Evolutionary conservation across 352 stramenopile genomes (phyloP).

Genomic region (Halophytophthora batemanensis): DNA sequence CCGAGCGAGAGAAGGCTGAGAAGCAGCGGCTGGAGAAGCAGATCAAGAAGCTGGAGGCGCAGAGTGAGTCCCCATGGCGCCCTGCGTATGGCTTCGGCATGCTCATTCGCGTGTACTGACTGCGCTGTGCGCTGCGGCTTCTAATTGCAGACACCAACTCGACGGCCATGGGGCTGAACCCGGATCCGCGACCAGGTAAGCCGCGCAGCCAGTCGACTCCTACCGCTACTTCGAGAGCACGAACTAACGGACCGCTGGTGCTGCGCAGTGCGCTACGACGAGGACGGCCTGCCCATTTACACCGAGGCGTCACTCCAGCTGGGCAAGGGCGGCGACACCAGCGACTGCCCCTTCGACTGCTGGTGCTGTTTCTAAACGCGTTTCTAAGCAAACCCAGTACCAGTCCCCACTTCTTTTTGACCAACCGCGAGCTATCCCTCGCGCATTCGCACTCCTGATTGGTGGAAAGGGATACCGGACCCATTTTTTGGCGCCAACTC

Average conservation of each 20-base stretch:
- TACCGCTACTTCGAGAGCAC: conserved; percentile 1
- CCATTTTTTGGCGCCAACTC: no score
- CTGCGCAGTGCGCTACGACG: conserved; percentile 72
- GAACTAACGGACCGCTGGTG: conserved; percentile 6
- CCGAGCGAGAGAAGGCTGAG: conserved; percentile 45
- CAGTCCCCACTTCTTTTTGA: no score
- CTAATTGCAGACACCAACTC: conserved; percentile 70
- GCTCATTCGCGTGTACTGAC: conserved; percentile 1
- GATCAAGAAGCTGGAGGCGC: conserved; percentile 78
- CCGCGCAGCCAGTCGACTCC: not conserved
- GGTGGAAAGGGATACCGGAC: no score
- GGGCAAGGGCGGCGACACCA: conserved; percentile 75
- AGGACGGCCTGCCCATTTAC: conserved; percentile 87
- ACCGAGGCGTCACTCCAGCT: conserved; percentile 81
- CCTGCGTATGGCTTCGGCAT: not conserved
- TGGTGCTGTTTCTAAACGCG: conserved; percentile 85
- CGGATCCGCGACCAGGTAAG: conserved; percentile 70
- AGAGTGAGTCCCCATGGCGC: conserved; percentile 47
- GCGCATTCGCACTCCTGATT: no score
- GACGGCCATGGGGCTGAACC: conserved; percentile 57
- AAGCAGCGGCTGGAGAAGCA: conserved; percentile 67
- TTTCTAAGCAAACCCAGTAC: not conserved
- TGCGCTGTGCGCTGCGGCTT: conserved; percentile 4
- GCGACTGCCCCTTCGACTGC: conserved; percentile 88
- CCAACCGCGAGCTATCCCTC: no score